Evolutionary conservation across 2,329 filamentous ascomycete species (phyloP).

Genomic region (Pseudonectria buxi): DNA sequence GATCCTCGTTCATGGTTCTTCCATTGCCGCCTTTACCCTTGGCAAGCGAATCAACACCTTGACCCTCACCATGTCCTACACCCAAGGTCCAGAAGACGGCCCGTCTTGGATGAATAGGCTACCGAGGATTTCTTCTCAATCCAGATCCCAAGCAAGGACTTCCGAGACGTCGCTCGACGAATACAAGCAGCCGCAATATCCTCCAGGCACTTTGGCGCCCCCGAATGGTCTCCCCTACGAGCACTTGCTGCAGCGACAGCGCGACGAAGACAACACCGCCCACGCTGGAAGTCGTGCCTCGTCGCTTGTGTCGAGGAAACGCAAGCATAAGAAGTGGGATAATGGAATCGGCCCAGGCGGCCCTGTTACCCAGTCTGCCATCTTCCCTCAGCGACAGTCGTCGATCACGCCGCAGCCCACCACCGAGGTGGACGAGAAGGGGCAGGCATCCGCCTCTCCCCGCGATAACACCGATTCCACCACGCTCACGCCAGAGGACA

Average conservation of each 20-base stretch:
- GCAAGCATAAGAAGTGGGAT: slow-evolving; percentile 62
- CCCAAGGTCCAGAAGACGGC: slow-evolving; percentile 78
- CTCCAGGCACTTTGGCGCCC: slow-evolving; percentile 65
- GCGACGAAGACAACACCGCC: slow-evolving; percentile 61
- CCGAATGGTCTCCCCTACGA: slow-evolving; percentile 42
- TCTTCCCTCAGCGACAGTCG: slow-evolving; percentile 56
- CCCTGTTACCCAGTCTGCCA: slow-evolving; percentile 83
- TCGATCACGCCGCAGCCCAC: slow-evolving; percentile 16
- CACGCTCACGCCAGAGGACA: slow-evolving; percentile 26
- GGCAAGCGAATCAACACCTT: slow-evolving; percentile 98
- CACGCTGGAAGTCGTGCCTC: slow-evolving; percentile 51
- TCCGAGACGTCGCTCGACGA: slow-evolving; percentile 69
- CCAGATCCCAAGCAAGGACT: slow-evolving; percentile 77
- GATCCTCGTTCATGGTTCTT: slow-evolving; percentile 95
- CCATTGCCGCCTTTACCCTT: slow-evolving; percentile 92
- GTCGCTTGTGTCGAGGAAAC: slow-evolving; percentile 53
- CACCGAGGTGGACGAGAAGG: slow-evolving; percentile 20
- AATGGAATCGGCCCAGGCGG: slow-evolving; percentile 73
- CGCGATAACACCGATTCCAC: slow-evolving; percentile 28
- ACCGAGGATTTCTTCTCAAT: slow-evolving; percentile 60
- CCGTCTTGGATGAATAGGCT: slow-evolving; percentile 93
- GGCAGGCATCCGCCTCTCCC: slow-evolving; percentile 17
- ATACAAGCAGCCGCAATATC: slow-evolving; percentile 51
- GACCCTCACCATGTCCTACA: slow-evolving; percentile 94
- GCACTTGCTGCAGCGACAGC: slow-evolving; percentile 72